Conservation (phyloP, 371 early-diverging fungal species). For the Gilbertella persicaria region DNA sequence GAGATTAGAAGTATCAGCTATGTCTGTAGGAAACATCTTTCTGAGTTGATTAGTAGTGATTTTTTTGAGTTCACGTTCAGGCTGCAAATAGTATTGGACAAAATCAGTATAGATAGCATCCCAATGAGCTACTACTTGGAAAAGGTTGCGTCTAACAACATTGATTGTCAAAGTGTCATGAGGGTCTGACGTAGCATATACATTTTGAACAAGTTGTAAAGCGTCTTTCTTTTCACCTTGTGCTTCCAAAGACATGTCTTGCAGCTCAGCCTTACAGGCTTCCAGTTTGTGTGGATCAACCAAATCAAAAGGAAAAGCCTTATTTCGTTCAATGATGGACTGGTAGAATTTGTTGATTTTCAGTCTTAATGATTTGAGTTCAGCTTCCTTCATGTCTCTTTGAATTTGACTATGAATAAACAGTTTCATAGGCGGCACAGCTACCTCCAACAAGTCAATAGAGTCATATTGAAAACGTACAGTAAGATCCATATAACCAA, state of each 20-base stretch:
- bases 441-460: conserved; percentile 81
- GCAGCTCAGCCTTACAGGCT: conserved; percentile 63
- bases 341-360: conserved; percentile 76
- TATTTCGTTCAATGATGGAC: conserved; percentile 68
- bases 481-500: conserved; percentile 74
- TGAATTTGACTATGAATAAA: conserved; percentile 63
- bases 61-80: conserved; percentile 72
- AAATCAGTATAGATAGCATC: conserved; percentile 81
- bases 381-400: conserved; percentile 62
- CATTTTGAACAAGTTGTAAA: conserved; percentile 81
- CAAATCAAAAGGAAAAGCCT: conserved; percentile 65
- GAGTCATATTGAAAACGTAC: conserved; percentile 80
- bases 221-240: conserved; percentile 80
- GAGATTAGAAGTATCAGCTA: conserved; percentile 17
- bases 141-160: conserved; percentile 70
- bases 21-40: conserved; percentile 66
- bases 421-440: conserved; percentile 81
- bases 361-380: conserved; percentile 57
- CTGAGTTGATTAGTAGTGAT: conserved; percentile 65
- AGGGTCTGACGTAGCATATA: conserved; percentile 72
- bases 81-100: conserved; percentile 73
- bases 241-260: conserved; percentile 65
- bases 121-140: conserved; percentile 81
- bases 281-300: conserved; percentile 67
- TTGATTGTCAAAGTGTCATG: conserved; percentile 83